Percentiles rank a stretch among this genome's conserved stretches.
These are phyloP conservation scores for Fraxinus platypoda DNA, from an alignment of 305 asterid genomes.

Conservation along the genomic window DNA sequence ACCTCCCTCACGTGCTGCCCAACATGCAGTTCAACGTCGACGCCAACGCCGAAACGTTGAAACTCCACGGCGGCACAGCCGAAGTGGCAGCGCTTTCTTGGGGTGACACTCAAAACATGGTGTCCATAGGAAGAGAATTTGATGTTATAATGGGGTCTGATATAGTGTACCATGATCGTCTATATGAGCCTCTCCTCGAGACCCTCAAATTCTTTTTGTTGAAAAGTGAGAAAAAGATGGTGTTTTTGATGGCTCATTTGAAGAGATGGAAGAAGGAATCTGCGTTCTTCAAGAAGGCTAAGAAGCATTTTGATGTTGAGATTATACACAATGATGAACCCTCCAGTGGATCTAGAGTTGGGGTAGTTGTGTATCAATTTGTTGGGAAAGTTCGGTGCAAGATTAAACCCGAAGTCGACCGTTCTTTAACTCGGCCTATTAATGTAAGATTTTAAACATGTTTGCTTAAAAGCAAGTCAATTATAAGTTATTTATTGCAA, in stretches of 20 bases:
- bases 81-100: constrained; percentile 59
- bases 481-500: not conserved
- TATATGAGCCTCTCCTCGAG: constrained; percentile 55
- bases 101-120: constrained; percentile 65
- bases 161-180: constrained; percentile 62
- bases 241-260: constrained; percentile 71
- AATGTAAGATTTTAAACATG: not conserved
- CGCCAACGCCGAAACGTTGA: constrained; percentile 44
- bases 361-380: constrained; percentile 64
- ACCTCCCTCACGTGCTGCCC: constrained; percentile 75
- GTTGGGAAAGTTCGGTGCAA: constrained; percentile 25
- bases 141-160: constrained; percentile 78
- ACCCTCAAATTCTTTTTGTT: constrained; percentile 50
- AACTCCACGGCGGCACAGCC: constrained; percentile 42
- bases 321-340: constrained; percentile 49
- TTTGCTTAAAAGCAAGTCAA: not conserved
- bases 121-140: constrained; percentile 48
- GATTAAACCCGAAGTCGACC: not conserved
- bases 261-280: constrained; percentile 83
- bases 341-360: constrained; percentile 58
- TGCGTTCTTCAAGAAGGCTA: constrained; percentile 60
- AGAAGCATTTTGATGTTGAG: constrained; percentile 48
- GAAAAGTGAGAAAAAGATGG: constrained; percentile 33
- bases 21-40: constrained; percentile 63
- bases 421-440: not conserved